phyloP scores from a whole-genome alignment of 179 eudicot species.

The Vitellaria paradoxa region DNA sequence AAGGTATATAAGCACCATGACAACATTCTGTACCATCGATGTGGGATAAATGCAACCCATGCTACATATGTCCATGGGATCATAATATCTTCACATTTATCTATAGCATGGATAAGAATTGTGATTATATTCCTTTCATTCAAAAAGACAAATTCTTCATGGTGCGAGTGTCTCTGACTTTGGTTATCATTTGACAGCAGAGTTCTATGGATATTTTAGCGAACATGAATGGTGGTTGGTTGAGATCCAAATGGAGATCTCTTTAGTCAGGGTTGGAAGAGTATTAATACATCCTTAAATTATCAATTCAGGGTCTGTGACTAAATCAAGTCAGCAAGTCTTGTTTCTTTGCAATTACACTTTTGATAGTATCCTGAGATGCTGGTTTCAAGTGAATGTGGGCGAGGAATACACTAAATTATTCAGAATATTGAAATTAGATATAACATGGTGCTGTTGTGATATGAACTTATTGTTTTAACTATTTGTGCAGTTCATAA shows the following conservation, averaged over 20 bases:
- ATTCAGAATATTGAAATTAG: background rate
- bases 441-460: background rate
- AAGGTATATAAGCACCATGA: too few relatives aligned
- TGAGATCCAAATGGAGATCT: background rate
- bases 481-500: constrained; percentile 51
- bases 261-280: background rate
- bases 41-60: too few relatives aligned
- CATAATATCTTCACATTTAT: too few relatives aligned
- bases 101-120: too few relatives aligned
- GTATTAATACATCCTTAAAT: background rate
- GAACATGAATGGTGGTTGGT: too few relatives aligned
- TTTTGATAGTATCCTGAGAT: background rate
- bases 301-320: background rate
- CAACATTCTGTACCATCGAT: too few relatives aligned
- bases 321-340: background rate
- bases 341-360: background rate
- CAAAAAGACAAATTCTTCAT: too few relatives aligned
- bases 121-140: too few relatives aligned
- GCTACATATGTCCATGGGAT: too few relatives aligned
- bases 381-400: background rate
- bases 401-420: constrained; percentile 1
- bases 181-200: too few relatives aligned
- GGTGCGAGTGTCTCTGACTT: too few relatives aligned
- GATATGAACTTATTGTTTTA: constrained; percentile 7
- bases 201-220: too few relatives aligned